These are phyloP conservation scores for Aphanoascus verrucosus DNA, from an alignment of 2,329 filamentous ascomycete genomes.

Conservation along the genomic window DNA sequence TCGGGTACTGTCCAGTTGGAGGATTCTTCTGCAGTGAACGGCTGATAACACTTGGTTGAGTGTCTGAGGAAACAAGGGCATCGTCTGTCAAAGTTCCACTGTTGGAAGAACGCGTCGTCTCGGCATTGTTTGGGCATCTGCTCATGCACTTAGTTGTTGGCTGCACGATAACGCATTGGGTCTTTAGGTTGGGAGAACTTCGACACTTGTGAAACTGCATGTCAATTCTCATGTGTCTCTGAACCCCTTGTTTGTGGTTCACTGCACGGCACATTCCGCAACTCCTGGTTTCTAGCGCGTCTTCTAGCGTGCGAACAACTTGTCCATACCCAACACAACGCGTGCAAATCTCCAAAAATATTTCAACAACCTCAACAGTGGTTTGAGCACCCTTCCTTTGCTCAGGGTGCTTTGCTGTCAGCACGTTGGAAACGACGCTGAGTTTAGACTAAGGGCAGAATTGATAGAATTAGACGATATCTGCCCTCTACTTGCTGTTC, in stretches of 20 bases:
- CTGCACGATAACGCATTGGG: conserved; percentile 7
- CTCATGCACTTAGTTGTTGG: background rate
- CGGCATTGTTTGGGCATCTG: background rate
- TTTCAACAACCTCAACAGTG: background rate
- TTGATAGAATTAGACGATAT: background rate
- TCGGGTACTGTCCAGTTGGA: background rate
- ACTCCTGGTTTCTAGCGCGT: background rate
- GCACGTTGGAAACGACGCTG: background rate
- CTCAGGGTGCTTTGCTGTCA: background rate
- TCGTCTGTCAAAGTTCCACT: background rate
- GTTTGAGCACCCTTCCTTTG: background rate
- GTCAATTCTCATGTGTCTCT: conserved; percentile 6
- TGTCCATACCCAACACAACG: background rate
- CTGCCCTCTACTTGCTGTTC: background rate
- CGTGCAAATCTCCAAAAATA: background rate
- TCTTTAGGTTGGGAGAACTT: background rate
- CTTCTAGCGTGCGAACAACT: background rate
- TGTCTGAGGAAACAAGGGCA: background rate
- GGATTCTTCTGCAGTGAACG: background rate
- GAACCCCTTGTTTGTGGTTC: background rate
- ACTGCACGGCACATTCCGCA: background rate
- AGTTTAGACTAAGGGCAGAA: background rate
- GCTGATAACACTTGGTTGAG: background rate
- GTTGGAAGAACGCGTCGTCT: background rate
- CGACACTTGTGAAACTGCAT: conserved; percentile 1